Conservation (phyloP, 257 asterid species). For the Mentha longifolia region DNA sequence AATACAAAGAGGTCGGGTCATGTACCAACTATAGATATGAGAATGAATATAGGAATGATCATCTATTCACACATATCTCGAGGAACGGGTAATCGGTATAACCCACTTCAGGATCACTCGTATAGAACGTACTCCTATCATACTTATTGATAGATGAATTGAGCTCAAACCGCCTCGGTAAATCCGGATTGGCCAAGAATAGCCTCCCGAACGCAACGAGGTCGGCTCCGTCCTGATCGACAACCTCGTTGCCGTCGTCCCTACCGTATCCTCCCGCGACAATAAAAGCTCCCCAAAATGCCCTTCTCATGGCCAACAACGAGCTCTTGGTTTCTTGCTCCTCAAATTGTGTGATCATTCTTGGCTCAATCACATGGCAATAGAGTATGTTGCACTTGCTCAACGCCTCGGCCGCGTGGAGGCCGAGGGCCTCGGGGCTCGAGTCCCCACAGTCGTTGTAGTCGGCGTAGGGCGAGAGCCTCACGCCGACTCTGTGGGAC, state of each 20-base stretch:
- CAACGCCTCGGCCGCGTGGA: constrained; percentile 44
- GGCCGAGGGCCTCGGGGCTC: constrained; percentile 38
- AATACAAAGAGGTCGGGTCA: too few species aligned
- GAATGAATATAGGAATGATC: too few species aligned
- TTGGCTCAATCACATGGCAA: constrained; percentile 52
- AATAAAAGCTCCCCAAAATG: constrained; percentile 60
- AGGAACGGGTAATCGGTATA: constrained; percentile 78
- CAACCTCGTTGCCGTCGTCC: constrained; percentile 50
- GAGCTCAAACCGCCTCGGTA: constrained; percentile 52
- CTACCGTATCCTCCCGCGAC: constrained; percentile 62
- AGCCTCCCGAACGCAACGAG: constrained; percentile 67
- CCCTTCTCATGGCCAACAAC: constrained; percentile 45
- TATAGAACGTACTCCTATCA: constrained; percentile 59
- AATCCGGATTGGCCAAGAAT: constrained; percentile 78
- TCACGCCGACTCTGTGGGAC: constrained; percentile 42
- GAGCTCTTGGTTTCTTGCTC: constrained; percentile 26
- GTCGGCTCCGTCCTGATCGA: constrained; percentile 51
- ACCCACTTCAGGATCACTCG: constrained; percentile 63
- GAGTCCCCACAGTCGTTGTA: constrained; percentile 39
- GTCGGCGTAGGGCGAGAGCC: constrained; percentile 40
- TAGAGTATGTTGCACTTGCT: constrained; percentile 42
- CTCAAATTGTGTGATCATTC: constrained; percentile 30
- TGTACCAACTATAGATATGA: too few species aligned
- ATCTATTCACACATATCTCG: constrained; percentile 14
- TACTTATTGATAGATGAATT: constrained; percentile 57